Conservation (phyloP, 495 filamentous ascomycete species). For the Choiromyces venosus region DNA sequence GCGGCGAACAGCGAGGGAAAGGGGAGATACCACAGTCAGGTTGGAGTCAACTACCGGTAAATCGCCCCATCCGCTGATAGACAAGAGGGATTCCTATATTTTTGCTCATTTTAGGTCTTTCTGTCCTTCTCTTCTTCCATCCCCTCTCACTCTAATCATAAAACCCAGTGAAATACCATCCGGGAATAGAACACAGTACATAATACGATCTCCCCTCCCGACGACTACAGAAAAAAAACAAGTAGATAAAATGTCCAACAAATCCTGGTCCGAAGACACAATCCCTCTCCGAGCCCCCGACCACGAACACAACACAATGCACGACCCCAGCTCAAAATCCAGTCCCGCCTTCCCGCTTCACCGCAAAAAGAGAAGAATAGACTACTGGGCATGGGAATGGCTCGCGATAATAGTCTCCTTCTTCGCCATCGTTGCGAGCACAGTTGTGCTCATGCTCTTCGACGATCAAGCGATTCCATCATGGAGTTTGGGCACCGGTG, state of each 20-base stretch:
- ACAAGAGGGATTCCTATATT: background rate
- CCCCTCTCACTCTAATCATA: background rate
- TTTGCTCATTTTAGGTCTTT: background rate
- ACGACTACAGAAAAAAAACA: background rate
- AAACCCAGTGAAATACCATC: background rate
- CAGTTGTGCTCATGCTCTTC: constrained; percentile 10
- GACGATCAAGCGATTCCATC: constrained; percentile 17
- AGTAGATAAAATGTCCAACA: background rate
- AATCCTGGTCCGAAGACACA: background rate
- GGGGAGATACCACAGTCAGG: background rate
- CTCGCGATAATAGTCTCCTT: constrained; percentile 22
- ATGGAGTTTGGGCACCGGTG: constrained; percentile 26
- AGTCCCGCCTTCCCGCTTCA: constrained; percentile 12
- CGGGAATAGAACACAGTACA: background rate
- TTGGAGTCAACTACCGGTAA: background rate
- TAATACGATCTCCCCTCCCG: background rate
- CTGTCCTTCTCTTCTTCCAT: background rate
- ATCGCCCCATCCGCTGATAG: background rate
- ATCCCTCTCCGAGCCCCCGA: background rate
- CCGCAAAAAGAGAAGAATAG: constrained; percentile 11
- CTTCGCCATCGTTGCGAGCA: constrained; percentile 15
- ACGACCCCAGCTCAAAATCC: background rate
- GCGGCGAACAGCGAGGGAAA: background rate
- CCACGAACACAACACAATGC: background rate
- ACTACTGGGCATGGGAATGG: constrained; percentile 35